Evolutionary conservation across 306 rosid genomes (phyloP).

Genomic region (Morella rubra): DNA sequence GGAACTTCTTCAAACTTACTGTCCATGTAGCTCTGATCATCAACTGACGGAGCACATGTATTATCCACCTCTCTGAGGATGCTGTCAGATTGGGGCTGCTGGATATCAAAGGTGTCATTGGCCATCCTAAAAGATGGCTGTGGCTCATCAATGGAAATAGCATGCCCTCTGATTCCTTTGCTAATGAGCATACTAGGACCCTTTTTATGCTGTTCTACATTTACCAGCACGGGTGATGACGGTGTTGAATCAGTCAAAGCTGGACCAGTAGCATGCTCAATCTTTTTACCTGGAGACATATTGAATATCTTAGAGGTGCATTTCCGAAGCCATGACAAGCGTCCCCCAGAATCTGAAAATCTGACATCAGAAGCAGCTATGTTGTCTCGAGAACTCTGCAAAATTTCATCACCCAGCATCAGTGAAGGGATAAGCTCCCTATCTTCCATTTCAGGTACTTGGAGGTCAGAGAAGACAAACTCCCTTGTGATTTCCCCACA

Average conservation of each 20-base stretch:
- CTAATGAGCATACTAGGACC: conserved; percentile 28
- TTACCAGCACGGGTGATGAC: conserved; percentile 32
- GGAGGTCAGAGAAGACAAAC: conserved; percentile 59
- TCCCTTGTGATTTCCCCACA: conserved; percentile 67
- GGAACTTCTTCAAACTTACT: conserved; percentile 54
- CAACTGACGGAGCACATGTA: conserved; percentile 40
- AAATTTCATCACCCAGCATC: conserved; percentile 28
- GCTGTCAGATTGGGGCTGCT: conserved; percentile 36
- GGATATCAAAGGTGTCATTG: conserved; percentile 31
- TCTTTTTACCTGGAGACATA: conserved; percentile 56
- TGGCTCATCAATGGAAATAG: conserved; percentile 30
- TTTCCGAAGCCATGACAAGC: conserved; percentile 58
- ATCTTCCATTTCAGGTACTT: conserved; percentile 51
- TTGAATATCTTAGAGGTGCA: conserved; percentile 66
- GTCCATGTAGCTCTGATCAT: conserved; percentile 53
- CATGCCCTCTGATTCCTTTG: conserved; percentile 34
- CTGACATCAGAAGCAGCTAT: conserved; percentile 34
- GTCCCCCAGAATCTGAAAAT: conserved; percentile 43
- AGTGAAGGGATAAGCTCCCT: conserved; percentile 33
- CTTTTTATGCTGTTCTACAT: conserved; percentile 30
- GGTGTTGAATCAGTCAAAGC: conserved; percentile 34
- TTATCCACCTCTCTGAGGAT: conserved; percentile 35
- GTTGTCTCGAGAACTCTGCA: conserved; percentile 30
- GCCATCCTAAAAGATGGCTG: conserved; percentile 35
- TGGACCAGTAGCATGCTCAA: conserved; percentile 43